Percentiles rank a stretch among this genome's conserved stretches.
Evolutionary conservation across 164 flowering plant genomes (phyloP).

Genomic region (Buxus sempervirens): DNA sequence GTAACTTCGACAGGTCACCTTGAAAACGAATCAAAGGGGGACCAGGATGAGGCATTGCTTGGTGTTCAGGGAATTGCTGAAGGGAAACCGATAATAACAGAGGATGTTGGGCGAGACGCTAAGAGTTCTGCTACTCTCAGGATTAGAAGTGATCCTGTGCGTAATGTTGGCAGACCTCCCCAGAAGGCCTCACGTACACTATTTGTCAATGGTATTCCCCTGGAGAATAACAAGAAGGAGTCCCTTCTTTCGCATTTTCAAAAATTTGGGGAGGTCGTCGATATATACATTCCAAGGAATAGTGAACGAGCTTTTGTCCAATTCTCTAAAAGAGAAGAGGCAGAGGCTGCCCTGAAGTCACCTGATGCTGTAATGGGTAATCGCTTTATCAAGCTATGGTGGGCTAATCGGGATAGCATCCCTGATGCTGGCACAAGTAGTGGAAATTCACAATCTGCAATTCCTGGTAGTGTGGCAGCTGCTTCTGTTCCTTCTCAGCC

Average conservation of each 20-base stretch:
- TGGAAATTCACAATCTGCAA: constrained; percentile 24
- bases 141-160: constrained; percentile 30
- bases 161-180: constrained; percentile 37
- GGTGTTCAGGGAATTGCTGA: constrained; percentile 22
- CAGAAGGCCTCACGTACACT: constrained; percentile 77
- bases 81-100: constrained; percentile 34
- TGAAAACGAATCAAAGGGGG: constrained; percentile 36
- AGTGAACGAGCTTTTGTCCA: constrained; percentile 88
- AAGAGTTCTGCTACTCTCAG: constrained; percentile 27
- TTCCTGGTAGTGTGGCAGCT: constrained; percentile 26
- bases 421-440: constrained; percentile 43
- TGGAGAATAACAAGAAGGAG: constrained; percentile 64
- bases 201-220: constrained; percentile 83
- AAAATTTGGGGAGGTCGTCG: constrained; percentile 85
- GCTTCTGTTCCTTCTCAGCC: constrained; percentile 28
- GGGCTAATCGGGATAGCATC: constrained; percentile 92
- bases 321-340: constrained; percentile 91
- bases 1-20: constrained; percentile 27
- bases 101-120: constrained; percentile 29
- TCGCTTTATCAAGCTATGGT: constrained; percentile 87
- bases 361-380: constrained; percentile 99
- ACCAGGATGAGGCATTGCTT: constrained; percentile 26
- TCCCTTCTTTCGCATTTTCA: constrained; percentile 80
- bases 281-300: constrained; percentile 68
- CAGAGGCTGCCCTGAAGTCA: constrained; percentile 87